Conservation (phyloP, 495 filamentous ascomycete species). For the Alectoria sarmentosa region DNA sequence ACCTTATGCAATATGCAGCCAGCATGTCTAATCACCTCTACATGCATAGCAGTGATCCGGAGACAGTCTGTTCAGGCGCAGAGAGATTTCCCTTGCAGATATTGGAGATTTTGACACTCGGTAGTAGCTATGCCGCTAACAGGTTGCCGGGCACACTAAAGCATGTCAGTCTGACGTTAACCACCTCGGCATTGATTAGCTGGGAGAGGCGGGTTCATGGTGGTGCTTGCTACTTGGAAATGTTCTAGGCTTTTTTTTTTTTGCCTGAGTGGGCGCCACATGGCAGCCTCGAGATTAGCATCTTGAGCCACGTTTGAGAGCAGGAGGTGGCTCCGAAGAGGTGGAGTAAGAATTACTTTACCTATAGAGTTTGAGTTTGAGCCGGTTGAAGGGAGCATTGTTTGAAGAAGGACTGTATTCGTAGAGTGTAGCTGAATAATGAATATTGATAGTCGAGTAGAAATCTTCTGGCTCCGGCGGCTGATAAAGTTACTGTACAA, state of each 20-base stretch:
- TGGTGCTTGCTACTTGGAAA: neutral
- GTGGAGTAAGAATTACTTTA: too few relatives aligned
- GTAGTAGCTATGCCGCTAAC: neutral
- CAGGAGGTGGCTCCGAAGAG: neutral
- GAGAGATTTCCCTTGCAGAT: neutral
- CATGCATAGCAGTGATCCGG: neutral
- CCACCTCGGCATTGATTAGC: neutral
- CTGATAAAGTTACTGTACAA: too few relatives aligned
- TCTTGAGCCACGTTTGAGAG: neutral
- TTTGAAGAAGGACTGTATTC: too few relatives aligned
- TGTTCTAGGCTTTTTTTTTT: constrained; percentile 3
- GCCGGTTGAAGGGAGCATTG: too few relatives aligned
- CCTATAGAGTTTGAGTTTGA: too few relatives aligned
- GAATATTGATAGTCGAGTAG: too few relatives aligned
- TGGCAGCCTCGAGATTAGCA: neutral
- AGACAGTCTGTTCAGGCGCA: neutral
- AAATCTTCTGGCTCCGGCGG: neutral
- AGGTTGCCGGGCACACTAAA: neutral
- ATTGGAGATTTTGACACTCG: neutral
- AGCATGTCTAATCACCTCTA: neutral
- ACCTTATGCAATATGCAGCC: constrained; percentile 5
- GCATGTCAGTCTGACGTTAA: constrained; percentile 1
- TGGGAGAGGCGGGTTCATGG: neutral
- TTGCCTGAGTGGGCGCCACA: neutral
- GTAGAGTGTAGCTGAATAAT: too few relatives aligned